A percentile compares a stretch with the other conserved stretches of the same genome.
phyloP scores from a whole-genome alignment of 2,329 filamentous ascomycete genomes.

The Exophiala viscosa region DNA sequence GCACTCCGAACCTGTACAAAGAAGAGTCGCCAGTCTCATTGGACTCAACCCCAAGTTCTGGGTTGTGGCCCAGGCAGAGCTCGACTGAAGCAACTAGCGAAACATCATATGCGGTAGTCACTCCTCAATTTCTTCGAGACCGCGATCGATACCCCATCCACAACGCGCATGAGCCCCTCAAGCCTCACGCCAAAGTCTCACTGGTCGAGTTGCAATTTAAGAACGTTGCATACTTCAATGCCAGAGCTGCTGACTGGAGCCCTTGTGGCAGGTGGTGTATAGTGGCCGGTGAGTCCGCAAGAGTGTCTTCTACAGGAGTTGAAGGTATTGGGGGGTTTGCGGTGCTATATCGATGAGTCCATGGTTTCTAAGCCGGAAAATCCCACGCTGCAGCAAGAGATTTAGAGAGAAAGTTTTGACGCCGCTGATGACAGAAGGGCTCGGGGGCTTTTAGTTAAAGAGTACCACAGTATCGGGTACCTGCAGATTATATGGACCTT shows the following conservation, averaged over 20 bases:
- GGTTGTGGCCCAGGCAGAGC: slow-evolving; percentile 10
- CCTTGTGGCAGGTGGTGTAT: slow-evolving; percentile 27
- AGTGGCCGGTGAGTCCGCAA: slow-evolving; percentile 23
- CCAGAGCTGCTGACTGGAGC: slow-evolving; percentile 26
- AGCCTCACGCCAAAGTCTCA: slow-evolving; percentile 14
- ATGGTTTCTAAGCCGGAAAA: not conserved
- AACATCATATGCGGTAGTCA: not conserved
- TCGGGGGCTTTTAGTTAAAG: too few relatives aligned
- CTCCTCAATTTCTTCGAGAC: slow-evolving; percentile 1
- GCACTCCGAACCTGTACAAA: not conserved
- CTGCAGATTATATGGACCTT: too few relatives aligned
- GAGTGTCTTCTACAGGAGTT: not conserved
- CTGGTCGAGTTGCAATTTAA: slow-evolving; percentile 19
- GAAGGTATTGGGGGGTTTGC: slow-evolving; percentile 19
- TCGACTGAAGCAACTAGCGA: slow-evolving; percentile 19
- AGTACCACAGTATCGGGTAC: too few relatives aligned
- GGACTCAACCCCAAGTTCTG: slow-evolving; percentile 9
- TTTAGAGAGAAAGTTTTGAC: too few relatives aligned
- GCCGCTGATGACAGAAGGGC: too few relatives aligned
- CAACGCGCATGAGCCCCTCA: slow-evolving; percentile 15
- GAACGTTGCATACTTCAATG: slow-evolving; percentile 13
- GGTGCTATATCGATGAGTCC: slow-evolving; percentile 11
- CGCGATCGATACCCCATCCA: slow-evolving; percentile 21
- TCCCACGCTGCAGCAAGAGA: not conserved
- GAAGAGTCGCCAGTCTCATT: slow-evolving; percentile 11